Evolutionary conservation across 176 grass and related monocot species (phyloP), one percentile per base, ranked within the genome.

Genomic region (Metroxylon sagu): DNA sequence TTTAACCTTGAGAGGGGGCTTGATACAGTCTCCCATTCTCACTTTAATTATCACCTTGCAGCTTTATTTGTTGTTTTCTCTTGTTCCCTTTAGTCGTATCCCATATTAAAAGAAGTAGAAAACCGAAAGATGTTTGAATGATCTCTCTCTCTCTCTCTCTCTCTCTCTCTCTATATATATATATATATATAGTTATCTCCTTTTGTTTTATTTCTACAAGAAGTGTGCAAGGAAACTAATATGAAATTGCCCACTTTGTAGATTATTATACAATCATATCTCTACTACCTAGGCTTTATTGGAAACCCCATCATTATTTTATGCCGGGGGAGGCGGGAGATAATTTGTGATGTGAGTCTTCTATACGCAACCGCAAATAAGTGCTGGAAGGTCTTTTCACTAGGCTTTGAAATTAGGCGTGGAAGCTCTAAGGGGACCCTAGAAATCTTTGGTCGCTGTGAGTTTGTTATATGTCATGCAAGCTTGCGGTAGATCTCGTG

Each of bases 191-290:
- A 23, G 21, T 21, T 3, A 55, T 50, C n/a, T 59, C 53, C 49
- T 69, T 61, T 74, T 62, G 53, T 86, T 81, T 86, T 78, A 59
- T 78, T 54, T 60, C 29, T 43, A 66, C 70, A 82, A 62, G 74
- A 62, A 62, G 65, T 65, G 52, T 54, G 70, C 65, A 28, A 63
- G 57, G 74, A 67, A 56, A 74, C 66, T 53, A 56, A 67, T 26
- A 35, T 53, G 50, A 58, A 48, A 57, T 53, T 50, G 0, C 4
- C 16, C 59, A 61, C 29, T 70, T 61, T 66, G 49, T 68, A 66
- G 63, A 77, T 48, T 68, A 69, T 52, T 57, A 54, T 51, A 53
- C 50, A 52, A 74, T 81, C 55, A 50, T 53, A 23, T 71, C 51
- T 74, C 74, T 53, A 73, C 73, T 60, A 62, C 53, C 74, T 62